Percentiles rank a stretch among this genome's conserved stretches.
These are phyloP conservation scores for Saussurea involucrata DNA, from an alignment of 129 eudicot genomes.

Conservation along the genomic window DNA sequence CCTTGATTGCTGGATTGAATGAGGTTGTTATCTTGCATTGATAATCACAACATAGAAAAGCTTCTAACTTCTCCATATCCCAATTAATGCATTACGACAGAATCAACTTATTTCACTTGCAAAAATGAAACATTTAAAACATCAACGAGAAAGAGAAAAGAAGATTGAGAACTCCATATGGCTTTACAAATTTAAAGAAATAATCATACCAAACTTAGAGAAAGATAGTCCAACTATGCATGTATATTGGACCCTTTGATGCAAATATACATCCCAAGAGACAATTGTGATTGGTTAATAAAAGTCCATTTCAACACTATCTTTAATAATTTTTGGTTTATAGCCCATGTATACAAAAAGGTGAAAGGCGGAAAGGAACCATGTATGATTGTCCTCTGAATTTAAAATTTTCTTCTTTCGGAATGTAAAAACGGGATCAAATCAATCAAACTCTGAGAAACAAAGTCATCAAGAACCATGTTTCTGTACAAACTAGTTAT, in stretches of 20 bases:
- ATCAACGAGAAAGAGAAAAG: not conserved
- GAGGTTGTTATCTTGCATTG: too few species aligned
- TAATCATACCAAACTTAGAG: not conserved
- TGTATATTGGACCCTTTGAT: not conserved
- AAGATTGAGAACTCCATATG: not conserved
- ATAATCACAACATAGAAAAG: too few species aligned
- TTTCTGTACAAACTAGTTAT: not conserved
- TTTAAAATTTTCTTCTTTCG: not conserved
- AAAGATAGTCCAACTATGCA: not conserved
- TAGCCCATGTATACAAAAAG: not conserved
- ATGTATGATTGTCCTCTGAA: not conserved
- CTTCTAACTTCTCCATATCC: too few species aligned
- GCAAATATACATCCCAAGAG: not conserved
- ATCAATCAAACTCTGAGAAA: not conserved
- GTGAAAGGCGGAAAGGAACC: not conserved
- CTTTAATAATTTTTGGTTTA: not conserved
- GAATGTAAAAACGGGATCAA: not conserved
- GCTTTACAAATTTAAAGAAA: not conserved
- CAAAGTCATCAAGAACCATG: not conserved
- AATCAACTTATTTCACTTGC: not conserved
- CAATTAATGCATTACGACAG: not conserved
- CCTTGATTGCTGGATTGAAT: too few species aligned
- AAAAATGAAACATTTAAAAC: not conserved
- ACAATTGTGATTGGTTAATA: not conserved
- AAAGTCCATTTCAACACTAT: not conserved